phyloP scores from a whole-genome alignment of 2,329 filamentous ascomycete species.

The Elsinoe ampelina region DNA sequence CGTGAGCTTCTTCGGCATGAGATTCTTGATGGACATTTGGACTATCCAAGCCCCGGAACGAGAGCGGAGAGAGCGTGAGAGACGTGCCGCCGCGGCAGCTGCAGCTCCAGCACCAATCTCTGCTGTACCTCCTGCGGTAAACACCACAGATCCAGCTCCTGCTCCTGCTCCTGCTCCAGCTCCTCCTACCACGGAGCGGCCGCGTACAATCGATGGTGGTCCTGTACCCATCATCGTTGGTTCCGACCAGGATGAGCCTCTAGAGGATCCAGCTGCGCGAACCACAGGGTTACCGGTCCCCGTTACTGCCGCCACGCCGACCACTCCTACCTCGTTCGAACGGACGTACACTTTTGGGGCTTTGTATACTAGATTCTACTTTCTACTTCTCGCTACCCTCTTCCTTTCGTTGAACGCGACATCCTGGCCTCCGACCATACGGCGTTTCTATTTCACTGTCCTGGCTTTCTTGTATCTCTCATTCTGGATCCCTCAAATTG shows the following conservation, averaged over 20 bases:
- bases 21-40: slow-evolving; percentile 60
- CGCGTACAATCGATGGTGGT: slow-evolving; percentile 35
- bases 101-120: slow-evolving; percentile 9
- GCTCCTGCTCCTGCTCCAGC: slow-evolving; percentile 18
- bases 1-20: slow-evolving; percentile 54
- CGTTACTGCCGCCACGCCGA: slow-evolving; percentile 21
- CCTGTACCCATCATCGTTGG: slow-evolving; percentile 50
- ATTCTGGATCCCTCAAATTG: slow-evolving; percentile 86
- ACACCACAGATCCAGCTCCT: slow-evolving; percentile 13
- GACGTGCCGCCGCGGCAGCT: slow-evolving; percentile 15
- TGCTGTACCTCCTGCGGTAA: slow-evolving; percentile 6
- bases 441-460: slow-evolving; percentile 49
- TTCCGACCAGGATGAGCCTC: slow-evolving; percentile 47
- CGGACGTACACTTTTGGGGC: slow-evolving; percentile 38
- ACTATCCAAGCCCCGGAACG: slow-evolving; percentile 48
- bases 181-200: slow-evolving; percentile 21
- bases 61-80: slow-evolving; percentile 31
- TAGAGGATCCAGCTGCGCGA: slow-evolving; percentile 29
- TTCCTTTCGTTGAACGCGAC: slow-evolving; percentile 52
- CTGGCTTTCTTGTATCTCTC: slow-evolving; percentile 72
- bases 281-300: slow-evolving; percentile 25
- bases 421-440: slow-evolving; percentile 45
- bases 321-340: slow-evolving; percentile 23
- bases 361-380: slow-evolving; percentile 54
- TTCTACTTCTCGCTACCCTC: slow-evolving; percentile 47